Evolutionary conservation across 1,284 basidiomycete genomes (phyloP), one percentile per base, ranked within the genome.

Genomic region (Ceratobasidium sp.): DNA sequence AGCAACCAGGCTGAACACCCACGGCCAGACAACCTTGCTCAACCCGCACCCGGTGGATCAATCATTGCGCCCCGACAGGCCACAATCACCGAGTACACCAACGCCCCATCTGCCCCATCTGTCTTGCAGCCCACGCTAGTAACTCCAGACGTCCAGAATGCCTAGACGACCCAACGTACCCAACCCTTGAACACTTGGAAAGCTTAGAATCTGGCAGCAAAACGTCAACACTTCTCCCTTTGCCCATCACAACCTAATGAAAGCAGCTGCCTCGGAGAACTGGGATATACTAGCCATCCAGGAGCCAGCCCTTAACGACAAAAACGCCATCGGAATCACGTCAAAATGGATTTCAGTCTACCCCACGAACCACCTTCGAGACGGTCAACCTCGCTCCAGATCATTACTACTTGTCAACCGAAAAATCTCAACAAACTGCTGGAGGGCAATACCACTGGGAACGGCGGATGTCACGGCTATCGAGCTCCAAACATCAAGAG

Each of bases 241-340:
- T 26, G 48, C 62, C 9, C 46, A 53, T 23, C 9, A 53, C 32
- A 48, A 67, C 32, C 16, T 67, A 12, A 32, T 67, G 34, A 52
- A 41, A 9, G 23, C 18, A 12, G 9, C 23, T 2, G 2, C 8
- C 30, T 48, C 62, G 4, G n/a, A n/a, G 1, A 36, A 55, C 21
- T 67, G 62, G 62, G 62, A 67, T 32, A 21, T 67, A 5, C n/a
- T 67, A 16, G 48, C 62, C 10, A 3, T 67, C 12, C 62, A 69
- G 26, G 34, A 69, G 41, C 64, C 64, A 3, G 23, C 50, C 10
- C 1, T 55, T 32, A 18, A 23, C 16, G 21, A 34, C 45, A 57
- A 32, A 30, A 39, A 28, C 4, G 50, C 64, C 5, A 53, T 43
- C 10, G 21, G 36, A 1, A 45, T 55, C 50, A 41, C 64, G 8